Evolutionary conservation across 352 stramenopile species (phyloP), one percentile per base, ranked within the genome.

Genomic region (Phytopythium helicoides): DNA sequence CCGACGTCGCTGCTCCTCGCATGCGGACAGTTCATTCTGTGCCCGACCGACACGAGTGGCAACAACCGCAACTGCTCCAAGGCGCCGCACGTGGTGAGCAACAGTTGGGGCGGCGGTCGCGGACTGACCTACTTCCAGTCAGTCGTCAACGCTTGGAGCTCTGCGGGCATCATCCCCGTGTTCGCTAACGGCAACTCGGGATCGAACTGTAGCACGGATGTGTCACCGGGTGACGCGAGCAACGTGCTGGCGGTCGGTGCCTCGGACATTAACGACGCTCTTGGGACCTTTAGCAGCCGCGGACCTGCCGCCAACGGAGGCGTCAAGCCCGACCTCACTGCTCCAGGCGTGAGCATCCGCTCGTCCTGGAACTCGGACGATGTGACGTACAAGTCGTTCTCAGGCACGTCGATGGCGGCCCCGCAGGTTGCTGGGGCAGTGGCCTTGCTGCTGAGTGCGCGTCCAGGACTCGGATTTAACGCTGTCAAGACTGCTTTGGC

Each of bases 341-440:
- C 55, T 0, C 75, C 72, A 19, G 75, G 75, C 0, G 56, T 66
- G 21, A 51, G 44, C 28, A 64, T 84, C 10, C 58, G 60, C 34
- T 81, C 73, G 15, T 68, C 72, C 2, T 73, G 64, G 48, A 66
- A 67, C 44, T 58, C 58, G 8, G 58, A 60, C 54, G 60, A 81
- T 46, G 37, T 52, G 6, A 55, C 58, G 39, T 87, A 81, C 41
- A 7, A 36, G 15, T 52, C 59, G n/a, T 48, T 68, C n/a, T 84
- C 76, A 3, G 76, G 76, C 3, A 83, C 76, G 52, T 82, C 68
- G 33, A 85, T 87, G 76, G 73, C 76, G 33, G 47, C 68, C 0
- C 76, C 73, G 21, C 71, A 85, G 25, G 47, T 86, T 2, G 58
- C 63, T 0, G 76, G 76, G 12, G 72, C 71, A 12, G 76, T 84